These are phyloP conservation scores for Millerago galiae DNA, from an alignment of 805 yeast genomes.

Conservation along the genomic window DNA sequence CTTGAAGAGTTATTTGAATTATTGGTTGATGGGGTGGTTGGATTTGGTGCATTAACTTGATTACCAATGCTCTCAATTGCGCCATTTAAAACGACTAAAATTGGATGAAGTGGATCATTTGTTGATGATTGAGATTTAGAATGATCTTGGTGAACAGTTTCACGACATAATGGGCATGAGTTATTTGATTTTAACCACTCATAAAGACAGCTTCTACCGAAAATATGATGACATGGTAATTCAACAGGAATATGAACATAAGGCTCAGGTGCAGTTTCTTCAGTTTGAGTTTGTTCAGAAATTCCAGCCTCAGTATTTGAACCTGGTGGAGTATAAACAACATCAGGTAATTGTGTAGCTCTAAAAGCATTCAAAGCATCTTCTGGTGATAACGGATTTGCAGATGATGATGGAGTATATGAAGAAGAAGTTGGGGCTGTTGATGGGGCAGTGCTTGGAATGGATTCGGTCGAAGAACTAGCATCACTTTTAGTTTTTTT, in stretches of 20 bases:
- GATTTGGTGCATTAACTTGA: neutral
- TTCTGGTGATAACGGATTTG: neutral
- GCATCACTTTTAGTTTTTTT: neutral
- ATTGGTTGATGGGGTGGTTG: neutral
- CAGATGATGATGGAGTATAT: neutral
- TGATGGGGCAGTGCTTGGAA: neutral
- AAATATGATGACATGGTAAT: constrained; percentile 81
- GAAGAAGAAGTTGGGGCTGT: neutral
- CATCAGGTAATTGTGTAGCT: constrained; percentile 2
- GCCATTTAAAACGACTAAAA: constrained; percentile 1
- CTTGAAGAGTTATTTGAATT: neutral
- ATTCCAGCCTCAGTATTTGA: neutral
- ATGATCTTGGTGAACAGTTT: constrained; percentile 24
- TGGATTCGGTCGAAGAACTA: neutral
- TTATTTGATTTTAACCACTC: constrained; percentile 75
- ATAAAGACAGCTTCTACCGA: constrained; percentile 78
- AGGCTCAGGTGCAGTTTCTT: constrained; percentile 7
- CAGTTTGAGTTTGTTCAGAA: neutral
- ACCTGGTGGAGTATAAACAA: neutral
- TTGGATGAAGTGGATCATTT: constrained; percentile 15
- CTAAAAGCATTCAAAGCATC: constrained; percentile 5
- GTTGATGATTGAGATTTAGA: neutral
- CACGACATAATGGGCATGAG: constrained; percentile 85
- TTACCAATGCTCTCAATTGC: neutral
- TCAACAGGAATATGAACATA: constrained; percentile 58